phyloP scores from a whole-genome alignment of 306 rosid species.

The Quercus berberidifolia region DNA sequence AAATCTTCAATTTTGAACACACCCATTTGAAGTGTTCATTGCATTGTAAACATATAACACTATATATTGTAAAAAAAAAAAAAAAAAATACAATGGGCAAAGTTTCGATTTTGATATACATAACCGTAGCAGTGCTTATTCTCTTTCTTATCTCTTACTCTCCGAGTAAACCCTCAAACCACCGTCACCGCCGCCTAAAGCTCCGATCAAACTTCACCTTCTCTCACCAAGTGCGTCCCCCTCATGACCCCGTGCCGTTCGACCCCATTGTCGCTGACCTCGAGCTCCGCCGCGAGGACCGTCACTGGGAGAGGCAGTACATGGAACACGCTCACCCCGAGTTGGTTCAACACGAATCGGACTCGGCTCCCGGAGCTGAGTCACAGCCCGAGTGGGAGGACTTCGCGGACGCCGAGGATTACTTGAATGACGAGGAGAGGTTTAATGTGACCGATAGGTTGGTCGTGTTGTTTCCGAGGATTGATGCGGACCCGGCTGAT shows the following conservation, averaged over 20 bases:
- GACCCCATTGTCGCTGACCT: slow-evolving; percentile 88
- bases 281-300: slow-evolving; percentile 90
- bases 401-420: slow-evolving; percentile 83
- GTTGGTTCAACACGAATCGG: slow-evolving; percentile 4
- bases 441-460: slow-evolving; percentile 73
- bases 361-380: slow-evolving; percentile 69
- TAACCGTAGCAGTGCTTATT: slow-evolving; percentile 38
- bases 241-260: slow-evolving; percentile 53
- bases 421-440: slow-evolving; percentile 73
- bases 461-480: slow-evolving; percentile 67
- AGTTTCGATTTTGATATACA: slow-evolving; percentile 55
- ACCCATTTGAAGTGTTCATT: neutral
- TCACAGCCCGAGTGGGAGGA: slow-evolving; percentile 93
- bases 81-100: slow-evolving; percentile 37
- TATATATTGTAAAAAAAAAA: neutral
- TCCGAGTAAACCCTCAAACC: slow-evolving; percentile 37
- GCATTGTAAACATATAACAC: neutral
- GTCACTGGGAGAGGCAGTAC: slow-evolving; percentile 73
- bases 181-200: slow-evolving; percentile 83
- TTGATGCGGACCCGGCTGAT: slow-evolving; percentile 67
- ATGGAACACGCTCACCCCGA: slow-evolving; percentile 56
- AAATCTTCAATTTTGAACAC: neutral
- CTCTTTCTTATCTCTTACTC: slow-evolving; percentile 62
- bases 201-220: slow-evolving; percentile 81
- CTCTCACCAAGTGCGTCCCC: slow-evolving; percentile 30